Percentiles rank a stretch among this genome's conserved stretches.
phyloP scores from a whole-genome alignment of 495 filamentous ascomycete genomes.

The Lindgomyces ingoldianus region DNA sequence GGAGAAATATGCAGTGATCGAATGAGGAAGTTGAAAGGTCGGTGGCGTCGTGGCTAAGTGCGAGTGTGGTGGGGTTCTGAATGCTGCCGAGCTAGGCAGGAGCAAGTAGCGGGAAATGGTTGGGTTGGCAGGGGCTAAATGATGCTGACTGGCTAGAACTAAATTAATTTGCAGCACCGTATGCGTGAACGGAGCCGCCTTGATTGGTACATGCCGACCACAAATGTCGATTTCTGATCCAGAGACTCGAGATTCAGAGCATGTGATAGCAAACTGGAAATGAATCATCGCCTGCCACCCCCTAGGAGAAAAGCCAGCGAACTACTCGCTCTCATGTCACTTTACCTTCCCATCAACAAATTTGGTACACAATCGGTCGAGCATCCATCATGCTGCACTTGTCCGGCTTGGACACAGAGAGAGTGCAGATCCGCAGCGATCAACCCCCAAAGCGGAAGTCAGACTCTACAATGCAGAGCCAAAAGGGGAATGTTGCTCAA shows the following conservation, averaged over 20 bases:
- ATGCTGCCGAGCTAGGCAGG: neutral
- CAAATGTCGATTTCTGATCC: neutral
- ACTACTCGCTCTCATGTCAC: no score
- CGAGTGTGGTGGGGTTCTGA: slow-evolving; percentile 7
- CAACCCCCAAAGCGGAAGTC: neutral
- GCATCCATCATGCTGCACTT: no score
- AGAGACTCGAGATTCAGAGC: neutral
- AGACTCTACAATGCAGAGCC: neutral
- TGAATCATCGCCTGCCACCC: neutral
- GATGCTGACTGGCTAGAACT: neutral
- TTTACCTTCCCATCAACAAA: no score
- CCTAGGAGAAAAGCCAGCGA: neutral
- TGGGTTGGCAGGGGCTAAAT: neutral
- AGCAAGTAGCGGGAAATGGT: neutral
- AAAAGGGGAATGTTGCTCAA: neutral
- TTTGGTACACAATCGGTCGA: no score
- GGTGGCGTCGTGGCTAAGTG: neutral
- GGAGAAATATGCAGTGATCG: neutral
- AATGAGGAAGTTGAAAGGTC: neutral
- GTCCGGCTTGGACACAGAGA: no score
- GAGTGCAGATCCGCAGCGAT: neutral
- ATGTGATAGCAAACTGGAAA: neutral
- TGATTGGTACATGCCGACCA: slow-evolving; percentile 1
- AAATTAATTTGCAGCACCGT: neutral
- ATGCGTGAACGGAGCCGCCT: neutral